phyloP scores from a whole-genome alignment of 2,329 filamentous ascomycete genomes.

The Pseudogymnoascus sp. region DNA sequence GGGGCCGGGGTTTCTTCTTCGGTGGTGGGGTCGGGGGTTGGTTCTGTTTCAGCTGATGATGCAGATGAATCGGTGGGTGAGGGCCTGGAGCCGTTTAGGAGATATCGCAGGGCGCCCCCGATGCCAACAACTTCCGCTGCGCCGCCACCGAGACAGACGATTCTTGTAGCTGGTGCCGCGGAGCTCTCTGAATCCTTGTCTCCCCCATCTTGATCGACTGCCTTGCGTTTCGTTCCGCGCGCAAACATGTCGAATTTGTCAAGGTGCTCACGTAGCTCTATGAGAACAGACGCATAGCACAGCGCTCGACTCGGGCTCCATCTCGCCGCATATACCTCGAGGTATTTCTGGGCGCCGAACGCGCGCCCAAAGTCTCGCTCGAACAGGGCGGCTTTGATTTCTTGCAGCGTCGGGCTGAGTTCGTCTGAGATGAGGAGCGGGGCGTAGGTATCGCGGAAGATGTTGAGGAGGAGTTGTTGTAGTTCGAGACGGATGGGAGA shows the following conservation, averaged over 20 bases:
- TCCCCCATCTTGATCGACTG: constrained; percentile 11
- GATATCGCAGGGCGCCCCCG: constrained; percentile 41
- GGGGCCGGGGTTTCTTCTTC: not conserved
- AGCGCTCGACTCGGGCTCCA: constrained; percentile 86
- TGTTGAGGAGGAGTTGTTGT: constrained; percentile 64
- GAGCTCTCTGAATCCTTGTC: constrained; percentile 8
- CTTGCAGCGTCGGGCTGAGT: constrained; percentile 58
- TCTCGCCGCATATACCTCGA: constrained; percentile 77
- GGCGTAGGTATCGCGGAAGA: constrained; percentile 61
- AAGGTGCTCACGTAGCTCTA: constrained; percentile 25
- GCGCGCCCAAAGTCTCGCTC: constrained; percentile 75
- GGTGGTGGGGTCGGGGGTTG: not conserved
- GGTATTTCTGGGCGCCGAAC: constrained; percentile 62
- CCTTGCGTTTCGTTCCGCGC: constrained; percentile 4
- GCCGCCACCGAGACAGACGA: constrained; percentile 35
- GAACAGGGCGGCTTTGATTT: constrained; percentile 78
- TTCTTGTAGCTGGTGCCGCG: not conserved
- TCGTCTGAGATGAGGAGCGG: constrained; percentile 38
- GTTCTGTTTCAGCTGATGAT: not conserved
- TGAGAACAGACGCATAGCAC: constrained; percentile 61
- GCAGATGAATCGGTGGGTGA: constrained; percentile 9
- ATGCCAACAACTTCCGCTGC: constrained; percentile 59
- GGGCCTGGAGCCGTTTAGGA: constrained; percentile 18
- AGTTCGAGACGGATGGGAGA: constrained; percentile 38
- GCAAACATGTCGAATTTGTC: not conserved